Evolutionary conservation across 441 rosid genomes (phyloP).

Genomic region (Erysimum cheiri): DNA sequence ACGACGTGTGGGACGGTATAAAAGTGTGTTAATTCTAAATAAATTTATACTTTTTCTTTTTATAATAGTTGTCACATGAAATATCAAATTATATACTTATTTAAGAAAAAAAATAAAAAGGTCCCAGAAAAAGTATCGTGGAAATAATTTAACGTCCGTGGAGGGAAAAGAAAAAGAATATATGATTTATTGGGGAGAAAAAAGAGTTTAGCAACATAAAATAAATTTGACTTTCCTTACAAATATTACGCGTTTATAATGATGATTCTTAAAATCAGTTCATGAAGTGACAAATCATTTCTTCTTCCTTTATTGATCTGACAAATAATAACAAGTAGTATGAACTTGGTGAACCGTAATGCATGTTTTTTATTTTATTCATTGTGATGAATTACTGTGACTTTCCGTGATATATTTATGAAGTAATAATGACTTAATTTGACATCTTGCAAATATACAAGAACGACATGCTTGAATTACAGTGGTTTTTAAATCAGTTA

Average conservation of each 20-base stretch:
- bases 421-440: neutral
- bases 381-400: neutral
- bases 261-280: neutral
- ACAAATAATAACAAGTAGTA: neutral
- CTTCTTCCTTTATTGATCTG: neutral
- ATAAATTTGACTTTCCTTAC: no score
- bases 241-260: neutral
- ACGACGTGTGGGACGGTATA: constrained; percentile 18
- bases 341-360: neutral
- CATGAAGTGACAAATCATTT: neutral
- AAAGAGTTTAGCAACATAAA: no score
- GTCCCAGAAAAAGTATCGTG: neutral
- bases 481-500: neutral
- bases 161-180: no score
- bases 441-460: neutral
- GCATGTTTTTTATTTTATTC: no score
- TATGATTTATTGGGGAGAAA: no score
- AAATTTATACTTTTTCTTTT: neutral
- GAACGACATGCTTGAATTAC: neutral
- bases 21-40: neutral
- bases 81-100: neutral
- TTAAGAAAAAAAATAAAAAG: neutral
- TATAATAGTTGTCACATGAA: constrained; percentile 3
- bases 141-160: neutral
- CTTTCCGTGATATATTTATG: neutral